Conservation (phyloP, 371 early-diverging fungal genomes). For the Mortierella sp. region DNA sequence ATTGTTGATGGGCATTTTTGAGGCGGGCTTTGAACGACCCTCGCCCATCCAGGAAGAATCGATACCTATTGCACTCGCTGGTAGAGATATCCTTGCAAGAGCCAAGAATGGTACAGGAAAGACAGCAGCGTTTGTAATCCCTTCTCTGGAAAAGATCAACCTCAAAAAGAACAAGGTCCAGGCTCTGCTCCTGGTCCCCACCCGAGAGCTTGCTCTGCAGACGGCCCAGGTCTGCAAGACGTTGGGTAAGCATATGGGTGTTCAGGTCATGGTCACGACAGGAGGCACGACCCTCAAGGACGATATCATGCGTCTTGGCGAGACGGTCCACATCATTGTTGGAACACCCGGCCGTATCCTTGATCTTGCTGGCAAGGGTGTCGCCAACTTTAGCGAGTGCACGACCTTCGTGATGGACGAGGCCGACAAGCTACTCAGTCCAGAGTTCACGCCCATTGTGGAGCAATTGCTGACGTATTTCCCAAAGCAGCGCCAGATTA, state of each 20-base stretch:
- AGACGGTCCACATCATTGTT: slow-evolving; percentile 95
- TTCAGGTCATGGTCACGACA: slow-evolving; percentile 97
- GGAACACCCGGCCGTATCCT: slow-evolving; percentile 98
- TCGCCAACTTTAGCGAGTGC: slow-evolving; percentile 90
- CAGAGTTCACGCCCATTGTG: slow-evolving; percentile 97
- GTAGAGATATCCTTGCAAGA: slow-evolving; percentile 95
- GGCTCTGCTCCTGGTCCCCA: slow-evolving; percentile 93
- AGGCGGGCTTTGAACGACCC: slow-evolving; percentile 98
- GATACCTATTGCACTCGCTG: slow-evolving; percentile 96
- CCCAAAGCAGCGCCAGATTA: slow-evolving; percentile 91
- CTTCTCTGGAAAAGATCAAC: slow-evolving; percentile 94
- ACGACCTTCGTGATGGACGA: slow-evolving; percentile 98
- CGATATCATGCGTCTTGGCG: slow-evolving; percentile 94
- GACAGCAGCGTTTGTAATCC: slow-evolving; percentile 97
- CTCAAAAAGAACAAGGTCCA: slow-evolving; percentile 83
- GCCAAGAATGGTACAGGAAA: slow-evolving; percentile 99
- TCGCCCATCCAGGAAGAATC: slow-evolving; percentile 99
- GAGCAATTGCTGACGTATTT: slow-evolving; percentile 91
- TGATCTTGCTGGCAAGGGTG: slow-evolving; percentile 91
- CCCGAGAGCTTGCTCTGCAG: slow-evolving; percentile 97
- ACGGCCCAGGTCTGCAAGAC: slow-evolving; percentile 96
- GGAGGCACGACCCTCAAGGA: slow-evolving; percentile 98
- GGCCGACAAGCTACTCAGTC: slow-evolving; percentile 97
- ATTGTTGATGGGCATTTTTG: slow-evolving; percentile 98
- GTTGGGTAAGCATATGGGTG: slow-evolving; percentile 91